Percentiles rank a stretch among this genome's conserved stretches.
Evolutionary conservation across 768 basidiomycete genomes (phyloP).

Genomic region (Leucocoprinus birnbaumii): DNA sequence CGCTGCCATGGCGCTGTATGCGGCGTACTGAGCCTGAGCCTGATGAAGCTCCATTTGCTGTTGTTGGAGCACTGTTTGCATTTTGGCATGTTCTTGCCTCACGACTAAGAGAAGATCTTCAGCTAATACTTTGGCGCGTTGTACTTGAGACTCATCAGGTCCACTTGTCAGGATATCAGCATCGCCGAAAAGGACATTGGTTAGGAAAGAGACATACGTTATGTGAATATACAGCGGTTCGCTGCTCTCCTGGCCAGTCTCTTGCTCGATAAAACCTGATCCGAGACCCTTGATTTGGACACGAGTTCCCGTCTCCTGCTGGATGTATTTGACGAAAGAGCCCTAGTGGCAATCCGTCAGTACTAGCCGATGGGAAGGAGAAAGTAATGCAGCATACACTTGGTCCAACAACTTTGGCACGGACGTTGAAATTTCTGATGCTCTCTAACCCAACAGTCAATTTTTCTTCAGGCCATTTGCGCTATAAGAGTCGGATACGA

Average conservation of each 20-base stretch:
- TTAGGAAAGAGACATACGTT: constrained; percentile 53
- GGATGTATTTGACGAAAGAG: constrained; percentile 89
- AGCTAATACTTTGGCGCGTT: constrained; percentile 75
- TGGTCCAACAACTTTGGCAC: constrained; percentile 92
- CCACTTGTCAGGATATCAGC: constrained; percentile 39
- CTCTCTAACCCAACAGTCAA: constrained; percentile 78
- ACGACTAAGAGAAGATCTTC: constrained; percentile 85
- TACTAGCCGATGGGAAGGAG: not conserved
- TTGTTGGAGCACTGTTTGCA: constrained; percentile 51
- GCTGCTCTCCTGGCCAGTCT: constrained; percentile 73
- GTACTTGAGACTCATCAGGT: constrained; percentile 78
- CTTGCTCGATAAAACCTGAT: constrained; percentile 79
- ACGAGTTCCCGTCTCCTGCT: constrained; percentile 86
- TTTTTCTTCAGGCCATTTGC: constrained; percentile 95
- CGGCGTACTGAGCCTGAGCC: constrained; percentile 72
- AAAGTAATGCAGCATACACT: constrained; percentile 46
- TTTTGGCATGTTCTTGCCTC: constrained; percentile 75
- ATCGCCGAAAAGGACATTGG: no score
- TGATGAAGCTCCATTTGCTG: constrained; percentile 82
- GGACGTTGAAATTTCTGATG: constrained; percentile 88
- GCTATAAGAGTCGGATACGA: constrained; percentile 34
- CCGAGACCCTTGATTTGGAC: constrained; percentile 93
- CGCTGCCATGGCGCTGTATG: constrained; percentile 49
- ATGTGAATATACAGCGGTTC: constrained; percentile 88
- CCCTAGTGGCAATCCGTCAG: constrained; percentile 46